Evolutionary conservation across 768 basidiomycete genomes (phyloP).

Genomic region (Lyophyllum semitale): DNA sequence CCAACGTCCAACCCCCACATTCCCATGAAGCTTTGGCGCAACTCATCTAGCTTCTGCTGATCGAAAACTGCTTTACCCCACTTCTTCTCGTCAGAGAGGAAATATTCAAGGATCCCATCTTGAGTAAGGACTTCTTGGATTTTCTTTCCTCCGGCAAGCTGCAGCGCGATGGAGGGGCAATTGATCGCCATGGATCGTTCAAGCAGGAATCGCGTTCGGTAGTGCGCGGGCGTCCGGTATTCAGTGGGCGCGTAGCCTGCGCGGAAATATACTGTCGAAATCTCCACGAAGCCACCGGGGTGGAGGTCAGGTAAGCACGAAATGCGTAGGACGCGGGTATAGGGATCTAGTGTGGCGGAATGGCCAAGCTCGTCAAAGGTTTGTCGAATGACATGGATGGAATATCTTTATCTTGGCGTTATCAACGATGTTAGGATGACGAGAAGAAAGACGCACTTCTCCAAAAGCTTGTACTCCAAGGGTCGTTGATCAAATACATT

Average conservation of each 20-base stretch:
- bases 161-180: conserved; percentile 87
- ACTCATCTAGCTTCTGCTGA: conserved; percentile 43
- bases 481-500: conserved; percentile 94
- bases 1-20: conserved; percentile 82
- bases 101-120: conserved; percentile 72
- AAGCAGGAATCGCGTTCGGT: conserved; percentile 72
- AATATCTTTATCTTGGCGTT: conserved; percentile 49
- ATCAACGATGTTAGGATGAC: neutral
- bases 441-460: conserved; percentile 51
- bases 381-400: conserved; percentile 72
- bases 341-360: conserved; percentile 56
- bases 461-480: conserved; percentile 84
- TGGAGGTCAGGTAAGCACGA: conserved; percentile 34
- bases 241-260: conserved; percentile 86
- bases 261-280: conserved; percentile 90
- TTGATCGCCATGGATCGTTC: conserved; percentile 88
- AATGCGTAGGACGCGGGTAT: conserved; percentile 45
- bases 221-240: conserved; percentile 66
- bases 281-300: conserved; percentile 50
- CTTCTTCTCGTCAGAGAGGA: conserved; percentile 49
- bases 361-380: conserved; percentile 70
- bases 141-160: conserved; percentile 96
- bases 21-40: conserved; percentile 81
- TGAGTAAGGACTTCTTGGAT: conserved; percentile 86
- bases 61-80: conserved; percentile 34